Conservation (phyloP, 768 basidiomycete species). For the Boletus rubropictus region DNA sequence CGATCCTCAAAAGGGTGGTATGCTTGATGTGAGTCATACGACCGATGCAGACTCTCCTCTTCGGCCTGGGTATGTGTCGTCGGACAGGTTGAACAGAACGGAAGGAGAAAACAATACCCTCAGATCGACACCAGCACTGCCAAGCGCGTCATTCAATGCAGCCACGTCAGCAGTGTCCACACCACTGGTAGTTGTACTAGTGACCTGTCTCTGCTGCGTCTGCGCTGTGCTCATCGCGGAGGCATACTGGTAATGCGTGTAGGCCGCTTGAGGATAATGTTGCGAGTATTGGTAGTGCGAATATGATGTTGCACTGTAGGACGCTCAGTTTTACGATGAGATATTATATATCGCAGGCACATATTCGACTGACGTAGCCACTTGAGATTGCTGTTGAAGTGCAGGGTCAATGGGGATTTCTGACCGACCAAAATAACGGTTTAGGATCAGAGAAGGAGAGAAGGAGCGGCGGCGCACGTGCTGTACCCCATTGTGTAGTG, state of each 20-base stretch:
- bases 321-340: conserved; percentile 3
- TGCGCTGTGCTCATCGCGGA: conserved; percentile 26
- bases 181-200: conserved; percentile 20
- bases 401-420: conserved; percentile 65
- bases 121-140: conserved; percentile 84
- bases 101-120: conserved; percentile 41
- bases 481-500: conserved; percentile 36
- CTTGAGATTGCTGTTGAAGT: conserved; percentile 54
- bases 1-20: conserved; percentile 75
- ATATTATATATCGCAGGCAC: background rate
- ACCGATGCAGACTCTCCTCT: conserved; percentile 72
- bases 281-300: conserved; percentile 41
- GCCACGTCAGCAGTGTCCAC: conserved; percentile 69
- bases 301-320: conserved; percentile 41
- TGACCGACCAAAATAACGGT: conserved; percentile 18
- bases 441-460: background rate
- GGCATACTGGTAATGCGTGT: conserved; percentile 41
- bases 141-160: conserved; percentile 77
- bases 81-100: background rate
- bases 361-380: conserved; percentile 36
- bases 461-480: conserved; percentile 28
- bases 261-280: conserved; percentile 34
- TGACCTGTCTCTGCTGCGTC: conserved; percentile 29
- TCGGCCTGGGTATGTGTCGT: conserved; percentile 55
- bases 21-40: conserved; percentile 53